phyloP scores from a whole-genome alignment of 1,284 basidiomycete species.

The Trichosporon ovoides region DNA sequence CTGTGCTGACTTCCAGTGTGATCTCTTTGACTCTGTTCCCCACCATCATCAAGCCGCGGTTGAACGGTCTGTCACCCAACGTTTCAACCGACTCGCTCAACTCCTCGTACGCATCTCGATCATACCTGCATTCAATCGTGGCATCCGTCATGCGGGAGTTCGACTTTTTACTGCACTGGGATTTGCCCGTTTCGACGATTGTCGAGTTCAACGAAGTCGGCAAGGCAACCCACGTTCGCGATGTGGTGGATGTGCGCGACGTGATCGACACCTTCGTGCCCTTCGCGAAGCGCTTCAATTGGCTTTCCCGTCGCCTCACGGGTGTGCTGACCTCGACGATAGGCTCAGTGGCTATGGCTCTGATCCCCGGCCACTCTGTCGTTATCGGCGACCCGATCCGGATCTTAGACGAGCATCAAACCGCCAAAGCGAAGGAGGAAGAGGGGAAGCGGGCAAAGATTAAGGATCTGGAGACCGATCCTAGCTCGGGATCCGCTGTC shows the following conservation, averaged over 20 bases:
- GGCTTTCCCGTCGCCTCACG: constrained; percentile 31
- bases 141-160: constrained; percentile 30
- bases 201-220: constrained; percentile 49
- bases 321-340: constrained; percentile 31
- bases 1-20: constrained; percentile 25
- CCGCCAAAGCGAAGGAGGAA: not conserved
- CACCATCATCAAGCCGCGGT: constrained; percentile 19
- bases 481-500: not conserved
- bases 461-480: not conserved
- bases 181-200: constrained; percentile 40
- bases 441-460: constrained; percentile 6
- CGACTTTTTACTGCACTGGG: constrained; percentile 35
- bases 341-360: constrained; percentile 24
- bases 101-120: constrained; percentile 6
- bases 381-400: constrained; percentile 15
- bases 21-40: constrained; percentile 39
- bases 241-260: constrained; percentile 43
- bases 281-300: constrained; percentile 39
- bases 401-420: constrained; percentile 6
- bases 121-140: constrained; percentile 23
- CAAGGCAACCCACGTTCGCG: constrained; percentile 43
- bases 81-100: constrained; percentile 12
- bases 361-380: constrained; percentile 18
- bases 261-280: constrained; percentile 44
- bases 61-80: constrained; percentile 5